Evolutionary conservation across 2,329 filamentous ascomycete species (phyloP).

Genomic region (Sarocladium brachiariae): DNA sequence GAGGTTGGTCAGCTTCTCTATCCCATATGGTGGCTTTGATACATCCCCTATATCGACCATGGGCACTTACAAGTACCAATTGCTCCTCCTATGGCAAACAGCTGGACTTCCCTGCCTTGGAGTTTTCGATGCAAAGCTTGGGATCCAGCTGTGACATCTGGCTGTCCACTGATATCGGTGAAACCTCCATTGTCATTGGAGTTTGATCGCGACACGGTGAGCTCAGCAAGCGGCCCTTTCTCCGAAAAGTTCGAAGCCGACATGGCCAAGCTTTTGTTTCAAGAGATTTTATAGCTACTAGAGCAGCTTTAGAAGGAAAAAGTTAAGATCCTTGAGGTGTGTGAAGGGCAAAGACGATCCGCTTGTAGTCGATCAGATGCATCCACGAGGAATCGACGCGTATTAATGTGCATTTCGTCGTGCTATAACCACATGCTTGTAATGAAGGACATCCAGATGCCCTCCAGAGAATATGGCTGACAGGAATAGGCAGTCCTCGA

Average conservation of each 20-base stretch:
- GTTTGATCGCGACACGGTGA: background rate
- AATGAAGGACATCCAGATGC: background rate
- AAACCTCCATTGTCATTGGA: background rate
- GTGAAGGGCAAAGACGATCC: too few species aligned
- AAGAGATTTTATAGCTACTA: too few species aligned
- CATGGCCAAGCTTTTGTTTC: background rate
- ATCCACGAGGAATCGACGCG: background rate
- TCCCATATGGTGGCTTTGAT: too few species aligned
- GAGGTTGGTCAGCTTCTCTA: background rate
- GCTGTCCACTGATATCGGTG: background rate
- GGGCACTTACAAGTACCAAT: constrained; percentile 33
- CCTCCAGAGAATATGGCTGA: too few species aligned
- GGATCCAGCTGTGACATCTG: background rate
- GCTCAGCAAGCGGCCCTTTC: background rate
- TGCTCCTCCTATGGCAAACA: constrained; percentile 46
- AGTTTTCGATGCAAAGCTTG: constrained; percentile 8
- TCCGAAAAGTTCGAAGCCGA: background rate
- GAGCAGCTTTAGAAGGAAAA: too few species aligned
- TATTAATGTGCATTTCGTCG: background rate
- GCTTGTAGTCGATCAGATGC: background rate
- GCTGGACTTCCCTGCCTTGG: constrained; percentile 32
- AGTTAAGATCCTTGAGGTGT: too few species aligned
- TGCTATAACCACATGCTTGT: background rate
- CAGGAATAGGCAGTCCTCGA: too few species aligned
- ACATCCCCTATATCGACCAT: background rate